Conservation (phyloP, 2,329 filamentous ascomycete species). For the Aspergillus sp. region DNA sequence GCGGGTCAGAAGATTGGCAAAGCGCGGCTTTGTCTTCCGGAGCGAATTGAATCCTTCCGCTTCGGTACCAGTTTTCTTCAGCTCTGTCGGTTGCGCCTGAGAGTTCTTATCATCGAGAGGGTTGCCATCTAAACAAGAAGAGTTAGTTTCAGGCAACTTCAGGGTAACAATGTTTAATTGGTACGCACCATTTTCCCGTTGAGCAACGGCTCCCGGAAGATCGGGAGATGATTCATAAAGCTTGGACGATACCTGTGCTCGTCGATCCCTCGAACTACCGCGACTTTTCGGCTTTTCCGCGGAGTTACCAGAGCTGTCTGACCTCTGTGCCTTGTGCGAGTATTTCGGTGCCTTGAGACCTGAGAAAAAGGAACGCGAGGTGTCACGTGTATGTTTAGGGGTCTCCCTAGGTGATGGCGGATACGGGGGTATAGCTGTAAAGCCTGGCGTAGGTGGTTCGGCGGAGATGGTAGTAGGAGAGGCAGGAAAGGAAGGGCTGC, state of each 20-base stretch:
- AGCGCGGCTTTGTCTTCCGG: slow-evolving; percentile 47
- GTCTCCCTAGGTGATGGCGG: slow-evolving; percentile 44
- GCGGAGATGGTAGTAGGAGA: slow-evolving; percentile 27
- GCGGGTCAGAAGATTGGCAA: slow-evolving; percentile 46
- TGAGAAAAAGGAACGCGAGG: slow-evolving; percentile 48
- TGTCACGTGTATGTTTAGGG: slow-evolving; percentile 44
- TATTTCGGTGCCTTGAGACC: slow-evolving; percentile 49
- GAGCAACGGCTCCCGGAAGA: slow-evolving; percentile 34
- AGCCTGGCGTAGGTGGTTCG: slow-evolving; percentile 40
- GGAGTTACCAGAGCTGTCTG: slow-evolving; percentile 40
- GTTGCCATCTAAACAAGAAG: slow-evolving; percentile 19
- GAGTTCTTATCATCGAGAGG: slow-evolving; percentile 20
- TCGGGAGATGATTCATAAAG: slow-evolving; percentile 45
- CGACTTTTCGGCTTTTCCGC: slow-evolving; percentile 42
- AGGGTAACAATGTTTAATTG: neutral
- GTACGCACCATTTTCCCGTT: slow-evolving; percentile 29
- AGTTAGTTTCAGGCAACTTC: neutral
- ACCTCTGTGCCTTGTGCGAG: slow-evolving; percentile 42
- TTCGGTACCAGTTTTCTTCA: slow-evolving; percentile 30
- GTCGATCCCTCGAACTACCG: slow-evolving; percentile 46
- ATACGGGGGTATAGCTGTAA: slow-evolving; percentile 48
- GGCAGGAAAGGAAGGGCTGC: slow-evolving; percentile 27
- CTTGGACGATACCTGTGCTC: slow-evolving; percentile 34
- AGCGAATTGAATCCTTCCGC: slow-evolving; percentile 25
- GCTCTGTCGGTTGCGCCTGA: slow-evolving; percentile 22